Evolutionary conservation across 257 asterid species (phyloP).

Genomic region (Voacanga thouarsii): DNA sequence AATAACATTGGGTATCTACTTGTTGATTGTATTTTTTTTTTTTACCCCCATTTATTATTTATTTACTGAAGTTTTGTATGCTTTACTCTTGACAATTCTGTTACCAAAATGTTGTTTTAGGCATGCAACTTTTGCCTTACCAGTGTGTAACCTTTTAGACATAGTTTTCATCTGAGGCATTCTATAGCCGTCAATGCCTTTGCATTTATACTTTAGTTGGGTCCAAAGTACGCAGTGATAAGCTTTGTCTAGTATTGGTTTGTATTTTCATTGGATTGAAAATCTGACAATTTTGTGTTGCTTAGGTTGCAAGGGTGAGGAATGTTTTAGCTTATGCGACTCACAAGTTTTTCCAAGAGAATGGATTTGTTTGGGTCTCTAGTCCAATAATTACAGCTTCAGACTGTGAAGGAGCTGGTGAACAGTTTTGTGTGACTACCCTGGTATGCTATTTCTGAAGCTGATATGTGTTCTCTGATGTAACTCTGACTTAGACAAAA

Average conservation of each 20-base stretch:
- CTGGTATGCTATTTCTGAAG: slow-evolving; percentile 58
- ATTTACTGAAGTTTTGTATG: not conserved
- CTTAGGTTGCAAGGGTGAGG: slow-evolving; percentile 93
- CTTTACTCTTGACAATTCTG: not conserved
- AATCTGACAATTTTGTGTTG: slow-evolving; percentile 11
- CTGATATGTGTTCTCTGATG: slow-evolving; percentile 2
- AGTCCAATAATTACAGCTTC: slow-evolving; percentile 98
- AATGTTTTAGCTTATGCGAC: slow-evolving; percentile 93
- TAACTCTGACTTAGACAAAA: not conserved
- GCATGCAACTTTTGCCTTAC: not conserved
- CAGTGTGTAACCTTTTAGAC: not conserved
- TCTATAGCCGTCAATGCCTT: not conserved
- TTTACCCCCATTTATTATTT: too few relatives aligned
- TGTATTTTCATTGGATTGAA: not conserved
- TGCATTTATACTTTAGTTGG: not conserved
- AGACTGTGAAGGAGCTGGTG: slow-evolving; percentile 99
- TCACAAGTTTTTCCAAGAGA: slow-evolving; percentile 91
- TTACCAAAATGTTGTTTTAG: not conserved
- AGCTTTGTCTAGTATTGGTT: not conserved
- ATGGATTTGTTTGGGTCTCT: slow-evolving; percentile 94
- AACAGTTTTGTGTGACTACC: slow-evolving; percentile 97
- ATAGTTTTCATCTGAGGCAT: not conserved
- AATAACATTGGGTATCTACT: not conserved
- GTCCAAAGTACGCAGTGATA: not conserved
- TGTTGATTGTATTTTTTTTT: not conserved